Conservation (phyloP, 345 rosid genomes). For the Combretum micranthum region DNA sequence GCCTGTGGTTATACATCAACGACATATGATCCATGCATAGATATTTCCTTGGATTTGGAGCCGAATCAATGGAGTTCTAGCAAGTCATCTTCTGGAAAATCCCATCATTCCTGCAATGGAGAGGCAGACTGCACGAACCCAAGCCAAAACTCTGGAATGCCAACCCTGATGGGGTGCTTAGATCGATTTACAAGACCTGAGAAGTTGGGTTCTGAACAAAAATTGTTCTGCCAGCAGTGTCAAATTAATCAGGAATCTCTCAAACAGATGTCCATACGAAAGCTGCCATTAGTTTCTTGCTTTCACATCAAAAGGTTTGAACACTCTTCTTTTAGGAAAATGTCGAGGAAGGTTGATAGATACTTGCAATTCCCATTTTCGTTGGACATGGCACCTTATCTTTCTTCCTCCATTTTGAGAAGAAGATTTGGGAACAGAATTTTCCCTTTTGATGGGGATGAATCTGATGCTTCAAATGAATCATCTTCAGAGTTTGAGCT, state of each 20-base stretch:
- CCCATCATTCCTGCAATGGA: conserved; percentile 37
- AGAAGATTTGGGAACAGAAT: conserved; percentile 49
- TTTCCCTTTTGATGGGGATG: conserved; percentile 50
- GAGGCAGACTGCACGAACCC: conserved; percentile 31
- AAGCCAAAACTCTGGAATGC: conserved; percentile 29
- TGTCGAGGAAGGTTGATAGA: conserved; percentile 61
- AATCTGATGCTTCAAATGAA: conserved; percentile 36
- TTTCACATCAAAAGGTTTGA: conserved; percentile 67
- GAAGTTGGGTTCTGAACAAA: conserved; percentile 63
- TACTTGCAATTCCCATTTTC: conserved; percentile 58
- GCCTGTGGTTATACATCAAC: conserved; percentile 64
- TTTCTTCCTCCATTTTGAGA: conserved; percentile 58
- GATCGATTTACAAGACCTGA: conserved; percentile 58
- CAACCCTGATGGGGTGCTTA: conserved; percentile 55
- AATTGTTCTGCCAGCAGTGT: conserved; percentile 66
- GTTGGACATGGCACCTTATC: conserved; percentile 53
- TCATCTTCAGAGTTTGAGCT: conserved; percentile 51
- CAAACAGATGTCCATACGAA: conserved; percentile 67
- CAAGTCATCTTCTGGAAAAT: conserved; percentile 22
- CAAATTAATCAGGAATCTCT: conserved; percentile 62
- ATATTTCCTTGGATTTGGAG: conserved; percentile 55
- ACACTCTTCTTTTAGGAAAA: conserved; percentile 44
- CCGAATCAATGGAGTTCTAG: conserved; percentile 31
- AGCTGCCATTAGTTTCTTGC: conserved; percentile 62
- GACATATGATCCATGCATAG: conserved; percentile 58